Evolutionary conservation across 148 eudicot species (phyloP).

Genomic region (Linanthus parryae): DNA sequence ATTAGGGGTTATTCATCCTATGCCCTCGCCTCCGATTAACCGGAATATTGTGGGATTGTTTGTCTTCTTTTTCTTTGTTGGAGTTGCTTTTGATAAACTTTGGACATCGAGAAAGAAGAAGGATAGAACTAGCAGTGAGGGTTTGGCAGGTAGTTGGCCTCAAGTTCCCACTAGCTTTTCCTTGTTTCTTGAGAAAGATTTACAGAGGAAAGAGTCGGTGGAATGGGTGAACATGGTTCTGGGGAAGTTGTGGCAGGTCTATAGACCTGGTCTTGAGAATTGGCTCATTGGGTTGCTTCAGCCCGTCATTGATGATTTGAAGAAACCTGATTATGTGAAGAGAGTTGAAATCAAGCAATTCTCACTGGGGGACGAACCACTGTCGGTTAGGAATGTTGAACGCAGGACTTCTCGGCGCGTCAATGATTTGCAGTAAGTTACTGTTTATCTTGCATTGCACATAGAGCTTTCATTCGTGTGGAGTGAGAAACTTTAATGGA

Average conservation of each 20-base stretch:
- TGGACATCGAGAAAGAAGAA: constrained; percentile 72
- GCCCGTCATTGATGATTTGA: constrained; percentile 83
- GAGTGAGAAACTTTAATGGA: too few species aligned
- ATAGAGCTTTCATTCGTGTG: neutral
- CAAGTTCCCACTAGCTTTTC: constrained; percentile 68
- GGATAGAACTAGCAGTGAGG: constrained; percentile 8
- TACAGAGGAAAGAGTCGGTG: constrained; percentile 95
- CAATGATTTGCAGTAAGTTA: constrained; percentile 91
- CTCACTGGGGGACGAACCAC: constrained; percentile 89
- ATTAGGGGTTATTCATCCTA: constrained; percentile 82
- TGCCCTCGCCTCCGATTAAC: constrained; percentile 79
- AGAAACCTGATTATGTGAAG: constrained; percentile 90
- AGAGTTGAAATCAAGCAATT: constrained; percentile 96
- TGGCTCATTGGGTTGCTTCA: constrained; percentile 89
- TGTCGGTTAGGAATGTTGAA: constrained; percentile 93
- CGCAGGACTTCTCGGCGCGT: constrained; percentile 85
- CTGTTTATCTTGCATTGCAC: neutral
- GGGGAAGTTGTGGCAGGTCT: constrained; percentile 95
- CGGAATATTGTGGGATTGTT: constrained; percentile 60
- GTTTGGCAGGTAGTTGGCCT: constrained; percentile 49
- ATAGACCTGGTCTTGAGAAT: constrained; percentile 79
- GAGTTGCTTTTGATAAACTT: constrained; percentile 78
- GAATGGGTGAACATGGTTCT: constrained; percentile 99
- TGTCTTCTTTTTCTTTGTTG: constrained; percentile 85
- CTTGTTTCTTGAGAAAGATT: constrained; percentile 73